Evolutionary conservation across 495 filamentous ascomycete species (phyloP).

Genomic region (Apiosordaria backusii): DNA sequence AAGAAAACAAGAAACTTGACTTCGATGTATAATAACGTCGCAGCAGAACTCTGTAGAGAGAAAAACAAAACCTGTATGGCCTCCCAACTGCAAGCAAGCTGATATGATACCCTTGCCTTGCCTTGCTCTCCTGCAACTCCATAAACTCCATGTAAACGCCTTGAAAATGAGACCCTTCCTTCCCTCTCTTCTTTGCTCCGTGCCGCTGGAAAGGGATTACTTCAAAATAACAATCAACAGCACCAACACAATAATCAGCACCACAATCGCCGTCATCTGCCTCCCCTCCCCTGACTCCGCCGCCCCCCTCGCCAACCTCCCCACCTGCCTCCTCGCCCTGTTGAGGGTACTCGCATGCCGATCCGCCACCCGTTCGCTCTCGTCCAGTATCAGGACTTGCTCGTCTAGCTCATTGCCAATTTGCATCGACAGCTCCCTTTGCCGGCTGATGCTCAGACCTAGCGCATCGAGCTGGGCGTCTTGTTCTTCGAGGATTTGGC

Average conservation of each 20-base stretch:
- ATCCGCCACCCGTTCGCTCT: constrained; percentile 77
- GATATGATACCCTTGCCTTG: too few species aligned
- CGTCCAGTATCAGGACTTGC: constrained; percentile 84
- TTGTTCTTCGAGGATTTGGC: constrained; percentile 73
- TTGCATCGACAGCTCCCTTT: constrained; percentile 88
- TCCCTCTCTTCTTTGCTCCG: background rate
- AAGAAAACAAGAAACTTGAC: too few species aligned
- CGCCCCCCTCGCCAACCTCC: constrained; percentile 65
- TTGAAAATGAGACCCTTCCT: background rate
- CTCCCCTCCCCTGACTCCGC: constrained; percentile 77
- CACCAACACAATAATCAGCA: constrained; percentile 72
- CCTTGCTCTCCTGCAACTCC: background rate
- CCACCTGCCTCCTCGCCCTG: constrained; percentile 66
- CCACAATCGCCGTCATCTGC: constrained; percentile 72
- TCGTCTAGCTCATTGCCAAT: constrained; percentile 95
- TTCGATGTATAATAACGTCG: too few species aligned
- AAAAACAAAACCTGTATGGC: too few species aligned
- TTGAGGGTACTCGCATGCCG: constrained; percentile 73
- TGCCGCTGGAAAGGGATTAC: constrained; percentile 33
- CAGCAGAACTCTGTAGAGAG: too few species aligned
- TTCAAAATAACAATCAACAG: constrained; percentile 77
- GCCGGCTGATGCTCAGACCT: constrained; percentile 80
- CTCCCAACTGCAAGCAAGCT: too few species aligned
- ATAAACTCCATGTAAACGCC: background rate
- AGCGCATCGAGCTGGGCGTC: constrained; percentile 89